Evolutionary conservation across 495 filamentous ascomycete species (phyloP).

Genomic region (Daldinia decipiens): DNA sequence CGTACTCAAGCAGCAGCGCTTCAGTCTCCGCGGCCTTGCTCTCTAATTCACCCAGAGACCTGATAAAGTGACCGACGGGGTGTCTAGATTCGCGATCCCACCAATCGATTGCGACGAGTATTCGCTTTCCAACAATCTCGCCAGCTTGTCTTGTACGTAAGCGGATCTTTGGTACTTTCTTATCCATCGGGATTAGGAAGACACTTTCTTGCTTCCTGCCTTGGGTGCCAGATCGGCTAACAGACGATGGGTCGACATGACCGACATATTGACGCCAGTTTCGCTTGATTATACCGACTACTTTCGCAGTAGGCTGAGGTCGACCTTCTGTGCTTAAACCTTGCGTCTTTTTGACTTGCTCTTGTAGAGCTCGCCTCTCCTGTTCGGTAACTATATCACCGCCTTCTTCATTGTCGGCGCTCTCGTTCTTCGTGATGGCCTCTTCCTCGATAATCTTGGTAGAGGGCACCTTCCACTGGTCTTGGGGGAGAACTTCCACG

Average conservation of each 20-base stretch:
- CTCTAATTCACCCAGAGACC: slow-evolving; percentile 91
- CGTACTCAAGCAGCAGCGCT: slow-evolving; percentile 91
- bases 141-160: slow-evolving; percentile 88
- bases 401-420: slow-evolving; percentile 73
- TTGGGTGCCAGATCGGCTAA: slow-evolving; percentile 72
- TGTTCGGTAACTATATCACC: slow-evolving; percentile 83
- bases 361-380: slow-evolving; percentile 84
- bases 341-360: slow-evolving; percentile 89
- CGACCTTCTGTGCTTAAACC: slow-evolving; percentile 79
- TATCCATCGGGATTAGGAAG: slow-evolving; percentile 97
- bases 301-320: slow-evolving; percentile 89
- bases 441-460: slow-evolving; percentile 97
- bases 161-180: slow-evolving; percentile 93
- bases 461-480: slow-evolving; percentile 96
- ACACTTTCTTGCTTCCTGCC: slow-evolving; percentile 88
- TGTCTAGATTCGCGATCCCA: slow-evolving; percentile 95
- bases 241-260: slow-evolving; percentile 88
- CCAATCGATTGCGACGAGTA: slow-evolving; percentile 93
- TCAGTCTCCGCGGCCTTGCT: slow-evolving; percentile 97
- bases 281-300: slow-evolving; percentile 91
- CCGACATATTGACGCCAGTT: slow-evolving; percentile 99
- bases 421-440: slow-evolving; percentile 89
- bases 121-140: slow-evolving; percentile 87
- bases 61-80: slow-evolving; percentile 91
- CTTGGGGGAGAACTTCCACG: slow-evolving; percentile 88